Evolutionary conservation across 331 rosid species (phyloP), one percentile per base, ranked within the genome.

Genomic region (Cydonia oblonga): DNA sequence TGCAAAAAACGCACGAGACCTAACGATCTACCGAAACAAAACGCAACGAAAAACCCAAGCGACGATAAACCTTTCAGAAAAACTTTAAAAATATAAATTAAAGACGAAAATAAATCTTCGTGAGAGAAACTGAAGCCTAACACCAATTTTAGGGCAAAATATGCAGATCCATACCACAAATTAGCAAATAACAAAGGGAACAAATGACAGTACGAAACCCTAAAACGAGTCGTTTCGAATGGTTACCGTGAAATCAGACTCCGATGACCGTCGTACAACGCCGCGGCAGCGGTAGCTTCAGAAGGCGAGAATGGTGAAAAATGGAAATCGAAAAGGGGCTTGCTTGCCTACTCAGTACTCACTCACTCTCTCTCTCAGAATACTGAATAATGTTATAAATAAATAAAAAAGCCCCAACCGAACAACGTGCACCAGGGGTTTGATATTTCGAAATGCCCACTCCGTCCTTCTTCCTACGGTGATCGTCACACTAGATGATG

Each of bases 381-480:
- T 56, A 72, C 51, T 28, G 40, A 25, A 52, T 68, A 18, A 12
- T 15, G 30, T 18, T 49, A 49, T 49, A 18, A 49, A 38, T 38
- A 38, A 38, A 49, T 49, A 49, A 49, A 49, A 46, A 18, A 49
- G 9, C 22, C 56, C 22, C 56, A 49, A 18, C 22, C 16, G 25
- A 25, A 23, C 74, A 46, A 9, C 65, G 66, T 20, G 10, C 75
- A 38, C 5, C n/a, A 29, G 72, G 46, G 73, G 75, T 51, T 76
- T 86, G 86, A n/a, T 83, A 76, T n/a, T 22, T 3, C 22, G 73
- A 76, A 81, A 83, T 78, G 83, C 83, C 89, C 26, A 75, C 76
- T 75, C 78, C 28, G 57, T 68, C 85, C 82, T 30, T 64, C 15
- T 12, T 56, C 29, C 58, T n/a, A n/a, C n/a, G n/a, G 28, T 26